phyloP scores from a whole-genome alignment of 2,329 filamentous ascomycete species.

The Immersiporthe knoxdaviesiana region DNA sequence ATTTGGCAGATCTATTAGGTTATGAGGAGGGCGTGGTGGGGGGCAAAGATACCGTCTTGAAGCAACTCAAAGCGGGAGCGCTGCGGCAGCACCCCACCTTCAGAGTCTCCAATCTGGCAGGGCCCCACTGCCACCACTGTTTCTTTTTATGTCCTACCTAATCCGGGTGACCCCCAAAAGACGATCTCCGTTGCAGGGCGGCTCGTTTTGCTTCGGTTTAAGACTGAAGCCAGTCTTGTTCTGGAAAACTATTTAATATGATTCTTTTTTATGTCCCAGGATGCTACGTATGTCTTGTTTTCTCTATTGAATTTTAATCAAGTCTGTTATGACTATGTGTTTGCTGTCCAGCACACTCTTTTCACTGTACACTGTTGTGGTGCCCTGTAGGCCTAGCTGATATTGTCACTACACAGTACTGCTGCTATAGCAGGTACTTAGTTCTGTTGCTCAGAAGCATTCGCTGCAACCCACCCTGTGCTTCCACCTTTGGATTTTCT shows the following conservation, averaged over 20 bases:
- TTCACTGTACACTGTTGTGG: too few species aligned
- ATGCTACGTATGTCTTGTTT: not conserved
- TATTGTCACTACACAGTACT: not conserved
- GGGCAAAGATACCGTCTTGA: constrained; percentile 2
- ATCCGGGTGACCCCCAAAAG: constrained; percentile 17
- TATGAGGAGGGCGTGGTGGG: not conserved
- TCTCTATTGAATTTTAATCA: not conserved
- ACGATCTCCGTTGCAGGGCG: not conserved
- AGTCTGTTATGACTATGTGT: not conserved
- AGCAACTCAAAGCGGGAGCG: not conserved
- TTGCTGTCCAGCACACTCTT: not conserved
- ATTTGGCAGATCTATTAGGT: not conserved
- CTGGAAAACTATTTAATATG: not conserved
- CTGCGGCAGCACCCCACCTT: constrained; percentile 16
- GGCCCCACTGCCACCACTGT: not conserved
- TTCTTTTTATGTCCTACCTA: constrained; percentile 17
- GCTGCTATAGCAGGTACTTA: not conserved
- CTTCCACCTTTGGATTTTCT: not conserved
- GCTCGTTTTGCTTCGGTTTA: constrained; percentile 18
- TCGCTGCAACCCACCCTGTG: not conserved
- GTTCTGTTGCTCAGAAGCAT: not conserved
- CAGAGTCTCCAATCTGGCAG: constrained; percentile 12
- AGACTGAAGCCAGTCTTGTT: constrained; percentile 4
- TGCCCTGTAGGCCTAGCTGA: not conserved
- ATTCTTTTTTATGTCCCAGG: not conserved